Base-by-base conservation (phyloP, 352 stramenopile genomes). In the Stramenopiles sp. region DNA sequence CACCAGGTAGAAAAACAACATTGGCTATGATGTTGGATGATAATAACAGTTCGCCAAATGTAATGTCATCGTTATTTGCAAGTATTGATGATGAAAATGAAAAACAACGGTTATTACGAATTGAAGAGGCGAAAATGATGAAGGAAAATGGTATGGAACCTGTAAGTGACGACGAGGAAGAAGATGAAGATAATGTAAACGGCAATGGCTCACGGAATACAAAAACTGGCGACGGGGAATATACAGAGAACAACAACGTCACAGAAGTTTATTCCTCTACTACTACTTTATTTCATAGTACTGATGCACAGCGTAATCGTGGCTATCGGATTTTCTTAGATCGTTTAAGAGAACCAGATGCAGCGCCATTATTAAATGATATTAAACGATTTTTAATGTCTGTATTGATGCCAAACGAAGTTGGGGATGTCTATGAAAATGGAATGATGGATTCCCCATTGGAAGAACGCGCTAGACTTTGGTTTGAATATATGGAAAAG, bases 381-480 rank as follows among this genome's bases (percentile, higher is more conserved):
- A 76, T 76, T 7, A 76, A 76, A 13, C 65, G 65, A 33, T 76
- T 76, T 76, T 76, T 76, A 76, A 76, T 76, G 65, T 76, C 65
- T 33, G 65, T 76, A 20, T 33, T 76, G 13, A 76, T 76, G 65
- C 65, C 65, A 31, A 31, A 76, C 7, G 65, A 31, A 31, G 65
- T 33, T 1, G 65, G 13, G 13, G 13, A 33, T 20, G 65, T 76
- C 4, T 76, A 33, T 33, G 30, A 76, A 20, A 76, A 76, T 33
- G 31, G 65, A 31, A 76, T 76, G 65, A 33, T 33, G 30, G 31
- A 76, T 33, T 31, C 65, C 65, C 65, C 65, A 7, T 76, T 76
- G 13, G 65, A 76, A 33, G 65, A 76, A 33, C 65, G 65, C 30
- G 65, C 65, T 13, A 76, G 13, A 33, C 4, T 76, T 76, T 76